These are phyloP conservation scores for Astrocystis sublimbata DNA, from an alignment of 495 filamentous ascomycete genomes.

Conservation along the genomic window DNA sequence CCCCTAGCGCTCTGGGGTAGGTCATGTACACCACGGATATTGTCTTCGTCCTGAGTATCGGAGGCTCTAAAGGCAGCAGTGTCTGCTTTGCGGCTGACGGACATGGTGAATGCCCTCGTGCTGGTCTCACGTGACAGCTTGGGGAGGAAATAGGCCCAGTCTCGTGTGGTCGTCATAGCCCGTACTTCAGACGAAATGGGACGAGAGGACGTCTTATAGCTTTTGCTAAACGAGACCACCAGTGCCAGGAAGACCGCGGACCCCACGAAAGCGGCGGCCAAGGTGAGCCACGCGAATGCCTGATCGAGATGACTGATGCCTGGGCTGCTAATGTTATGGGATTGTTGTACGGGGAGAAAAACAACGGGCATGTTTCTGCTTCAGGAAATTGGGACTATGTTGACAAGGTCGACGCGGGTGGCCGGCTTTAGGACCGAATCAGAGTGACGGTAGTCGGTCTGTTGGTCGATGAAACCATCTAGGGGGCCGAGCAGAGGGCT, in stretches of 20 bases:
- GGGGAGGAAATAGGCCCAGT: conserved; percentile 17
- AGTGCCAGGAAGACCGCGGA: conserved; percentile 31
- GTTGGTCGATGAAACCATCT: conserved; percentile 28
- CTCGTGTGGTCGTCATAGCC: conserved; percentile 11
- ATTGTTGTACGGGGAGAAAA: conserved; percentile 35
- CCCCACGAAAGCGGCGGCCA: conserved; percentile 28
- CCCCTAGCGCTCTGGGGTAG: conserved; percentile 16
- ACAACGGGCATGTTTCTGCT: conserved; percentile 47
- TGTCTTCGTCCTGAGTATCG: conserved; percentile 17
- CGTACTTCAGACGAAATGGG: conserved; percentile 9
- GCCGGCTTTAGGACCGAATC: conserved; percentile 27
- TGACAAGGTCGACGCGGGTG: conserved; percentile 30
- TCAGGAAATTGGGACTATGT: conserved; percentile 29
- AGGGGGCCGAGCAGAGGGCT: conserved; percentile 6
- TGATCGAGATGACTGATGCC: conserved; percentile 28
- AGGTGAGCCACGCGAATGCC: conserved; percentile 28
- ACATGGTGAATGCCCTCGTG: conserved; percentile 26
- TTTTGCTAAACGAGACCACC: conserved; percentile 22
- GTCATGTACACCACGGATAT: conserved; percentile 10
- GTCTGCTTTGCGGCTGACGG: conserved; percentile 25
- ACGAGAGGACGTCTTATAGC: conserved; percentile 25
- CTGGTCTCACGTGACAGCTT: conserved; percentile 29
- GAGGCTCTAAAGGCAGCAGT: conserved; percentile 9
- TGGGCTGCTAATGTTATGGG: conserved; percentile 37
- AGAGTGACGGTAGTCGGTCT: conserved; percentile 25